phyloP scores from a whole-genome alignment of 2,329 filamentous ascomycete genomes.

The Phialemoniopsis sp. region DNA sequence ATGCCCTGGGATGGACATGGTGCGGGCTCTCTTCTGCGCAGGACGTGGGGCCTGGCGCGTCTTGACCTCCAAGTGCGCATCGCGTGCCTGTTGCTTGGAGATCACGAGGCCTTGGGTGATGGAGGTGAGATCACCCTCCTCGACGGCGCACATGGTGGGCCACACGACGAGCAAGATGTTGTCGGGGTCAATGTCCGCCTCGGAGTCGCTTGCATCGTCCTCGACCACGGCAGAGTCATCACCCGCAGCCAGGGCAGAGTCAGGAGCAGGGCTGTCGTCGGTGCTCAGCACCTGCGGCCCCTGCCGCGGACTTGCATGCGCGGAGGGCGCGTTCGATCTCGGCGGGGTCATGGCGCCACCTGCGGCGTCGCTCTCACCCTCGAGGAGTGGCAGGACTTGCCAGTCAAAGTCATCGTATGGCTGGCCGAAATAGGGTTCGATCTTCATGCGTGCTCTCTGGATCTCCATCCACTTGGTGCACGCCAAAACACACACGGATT shows the following conservation, averaged over 20 bases:
- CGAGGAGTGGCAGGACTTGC: constrained; percentile 26
- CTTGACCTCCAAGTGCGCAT: constrained; percentile 7
- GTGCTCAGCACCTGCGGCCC: constrained; percentile 1
- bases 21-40: constrained; percentile 6
- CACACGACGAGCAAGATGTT: constrained; percentile 27
- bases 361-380: constrained; percentile 10
- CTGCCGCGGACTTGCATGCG: too few relatives aligned
- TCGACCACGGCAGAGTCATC: background rate
- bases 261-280: constrained; percentile 1
- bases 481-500: constrained; percentile 19
- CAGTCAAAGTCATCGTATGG: constrained; percentile 28
- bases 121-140: constrained; percentile 24
- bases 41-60: background rate
- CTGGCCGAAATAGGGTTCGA: constrained; percentile 29
- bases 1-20: constrained; percentile 10
- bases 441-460: constrained; percentile 23
- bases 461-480: constrained; percentile 26
- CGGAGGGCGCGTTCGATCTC: too few relatives aligned
- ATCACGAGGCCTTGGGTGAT: constrained; percentile 28
- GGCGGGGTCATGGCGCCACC: too few relatives aligned
- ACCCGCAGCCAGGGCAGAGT: background rate
- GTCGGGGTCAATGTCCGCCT: constrained; percentile 18
- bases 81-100: constrained; percentile 24
- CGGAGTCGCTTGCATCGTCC: background rate
- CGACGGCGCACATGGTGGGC: constrained; percentile 26